Percentiles rank a stretch among this genome's conserved stretches.
Evolutionary conservation across 2,329 filamentous ascomycete genomes (phyloP).

Genomic region (Phyllosticta citrichinensis): DNA sequence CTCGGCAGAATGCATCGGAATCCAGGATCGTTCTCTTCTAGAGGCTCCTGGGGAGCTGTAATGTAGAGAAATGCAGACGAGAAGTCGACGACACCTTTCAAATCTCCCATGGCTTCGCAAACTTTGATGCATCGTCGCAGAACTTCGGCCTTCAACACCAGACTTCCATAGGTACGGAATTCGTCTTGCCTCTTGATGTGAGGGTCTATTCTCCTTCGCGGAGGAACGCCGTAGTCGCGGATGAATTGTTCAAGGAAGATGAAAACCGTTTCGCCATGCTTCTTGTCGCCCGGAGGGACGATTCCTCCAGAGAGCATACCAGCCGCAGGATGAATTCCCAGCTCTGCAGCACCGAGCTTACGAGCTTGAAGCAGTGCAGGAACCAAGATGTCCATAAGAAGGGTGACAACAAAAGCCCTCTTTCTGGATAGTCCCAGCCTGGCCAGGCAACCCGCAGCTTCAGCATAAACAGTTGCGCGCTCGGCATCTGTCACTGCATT

Average conservation of each 20-base stretch:
- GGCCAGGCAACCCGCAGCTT: slow-evolving; percentile 78
- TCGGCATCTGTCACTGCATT: slow-evolving; percentile 54
- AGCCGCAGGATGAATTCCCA: slow-evolving; percentile 88
- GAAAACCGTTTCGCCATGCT: slow-evolving; percentile 1
- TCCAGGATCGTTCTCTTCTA: slow-evolving; percentile 30
- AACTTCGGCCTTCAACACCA: slow-evolving; percentile 73
- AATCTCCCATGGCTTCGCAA: slow-evolving; percentile 86
- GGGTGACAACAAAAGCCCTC: slow-evolving; percentile 80
- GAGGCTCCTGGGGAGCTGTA: slow-evolving; percentile 69
- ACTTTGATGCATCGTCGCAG: slow-evolving; percentile 85
- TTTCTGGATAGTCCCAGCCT: slow-evolving; percentile 73
- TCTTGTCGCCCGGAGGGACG: slow-evolving; percentile 16
- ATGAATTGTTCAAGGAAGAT: slow-evolving; percentile 30
- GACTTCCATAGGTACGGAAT: slow-evolving; percentile 58
- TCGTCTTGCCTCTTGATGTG: slow-evolving; percentile 3
- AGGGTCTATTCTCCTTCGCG: slow-evolving; percentile 15
- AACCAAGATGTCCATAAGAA: slow-evolving; percentile 73
- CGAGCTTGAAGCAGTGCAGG: slow-evolving; percentile 81
- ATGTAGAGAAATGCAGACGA: slow-evolving; percentile 76
- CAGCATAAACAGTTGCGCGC: slow-evolving; percentile 68
- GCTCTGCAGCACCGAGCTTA: slow-evolving; percentile 88
- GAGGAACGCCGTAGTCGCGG: slow-evolving; percentile 34
- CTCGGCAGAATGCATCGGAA: slow-evolving; percentile 43
- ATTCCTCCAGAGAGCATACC: slow-evolving; percentile 56
- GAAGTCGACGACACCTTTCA: slow-evolving; percentile 78